Evolutionary conservation across 495 filamentous ascomycete genomes (phyloP).

Genomic region (Aspergillus sclerotioniger): DNA sequence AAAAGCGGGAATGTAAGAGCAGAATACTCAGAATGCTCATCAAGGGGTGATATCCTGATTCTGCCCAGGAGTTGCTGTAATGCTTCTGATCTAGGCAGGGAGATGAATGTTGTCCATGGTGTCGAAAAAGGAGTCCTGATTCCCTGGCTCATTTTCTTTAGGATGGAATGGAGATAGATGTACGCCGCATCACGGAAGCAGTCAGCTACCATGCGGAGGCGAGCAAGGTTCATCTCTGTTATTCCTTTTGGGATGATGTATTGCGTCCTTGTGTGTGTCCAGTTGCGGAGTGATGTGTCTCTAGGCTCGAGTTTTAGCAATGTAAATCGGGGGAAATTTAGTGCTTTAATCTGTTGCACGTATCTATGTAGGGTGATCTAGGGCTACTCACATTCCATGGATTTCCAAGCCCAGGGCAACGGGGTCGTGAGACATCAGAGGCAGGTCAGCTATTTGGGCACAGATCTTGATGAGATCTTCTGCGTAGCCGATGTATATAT

Average conservation of each 20-base stretch:
- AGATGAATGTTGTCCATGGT: conserved; percentile 20
- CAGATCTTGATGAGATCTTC: conserved; percentile 44
- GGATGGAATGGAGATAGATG: conserved; percentile 42
- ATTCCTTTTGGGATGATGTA: conserved; percentile 38
- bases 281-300: conserved; percentile 37
- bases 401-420: conserved; percentile 30
- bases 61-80: conserved; percentile 30
- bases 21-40: conserved; percentile 43
- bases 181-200: conserved; percentile 46
- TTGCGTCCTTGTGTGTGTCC: conserved; percentile 31
- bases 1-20: conserved; percentile 46
- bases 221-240: conserved; percentile 28
- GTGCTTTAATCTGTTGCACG: not conserved
- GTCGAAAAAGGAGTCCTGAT: not conserved
- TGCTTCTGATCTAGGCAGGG: conserved; percentile 30
- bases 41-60: conserved; percentile 30
- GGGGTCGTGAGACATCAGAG: conserved; percentile 22
- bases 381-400: conserved; percentile 31
- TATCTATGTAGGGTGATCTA: not conserved
- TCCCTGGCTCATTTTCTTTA: conserved; percentile 31
- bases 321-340: too few species aligned
- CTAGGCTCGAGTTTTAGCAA: conserved; percentile 15
- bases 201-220: conserved; percentile 44
- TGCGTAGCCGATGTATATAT: conserved; percentile 46
- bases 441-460: conserved; percentile 38